Percentiles rank a stretch among this genome's conserved stretches.
These are phyloP conservation scores for Suillus bovinus DNA, from an alignment of 768 basidiomycete species.

Conservation along the genomic window DNA sequence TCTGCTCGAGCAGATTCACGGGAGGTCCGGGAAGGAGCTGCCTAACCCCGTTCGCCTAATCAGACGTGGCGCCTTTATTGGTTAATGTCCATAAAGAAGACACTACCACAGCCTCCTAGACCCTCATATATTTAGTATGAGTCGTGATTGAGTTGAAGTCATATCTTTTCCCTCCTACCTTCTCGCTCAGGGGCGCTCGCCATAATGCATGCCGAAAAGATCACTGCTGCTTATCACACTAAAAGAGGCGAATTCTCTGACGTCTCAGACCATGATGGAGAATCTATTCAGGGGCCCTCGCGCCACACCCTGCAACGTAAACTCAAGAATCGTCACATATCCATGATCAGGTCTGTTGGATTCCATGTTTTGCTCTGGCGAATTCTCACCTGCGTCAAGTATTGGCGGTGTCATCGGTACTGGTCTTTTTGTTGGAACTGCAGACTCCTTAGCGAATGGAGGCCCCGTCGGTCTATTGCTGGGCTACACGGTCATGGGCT, in stretches of 20 bases:
- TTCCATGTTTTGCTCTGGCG: background rate
- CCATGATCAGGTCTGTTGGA: conserved; percentile 68
- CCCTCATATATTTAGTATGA: background rate
- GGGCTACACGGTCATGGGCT: conserved; percentile 65
- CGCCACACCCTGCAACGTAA: conserved; percentile 48
- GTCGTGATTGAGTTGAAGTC: background rate
- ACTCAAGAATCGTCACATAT: conserved; percentile 75
- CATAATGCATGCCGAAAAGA: conserved; percentile 26
- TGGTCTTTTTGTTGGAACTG: conserved; percentile 75
- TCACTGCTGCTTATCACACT: background rate
- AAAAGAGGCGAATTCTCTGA: conserved; percentile 13
- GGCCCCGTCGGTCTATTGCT: conserved; percentile 77
- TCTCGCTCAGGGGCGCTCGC: background rate
- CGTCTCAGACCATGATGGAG: conserved; percentile 21
- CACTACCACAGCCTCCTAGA: background rate
- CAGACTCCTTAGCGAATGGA: conserved; percentile 47
- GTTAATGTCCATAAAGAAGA: no score
- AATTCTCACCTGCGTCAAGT: conserved; percentile 32
- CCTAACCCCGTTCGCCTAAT: background rate
- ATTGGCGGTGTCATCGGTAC: conserved; percentile 60
- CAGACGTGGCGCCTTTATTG: background rate
- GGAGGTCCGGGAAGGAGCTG: background rate
- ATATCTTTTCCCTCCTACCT: background rate
- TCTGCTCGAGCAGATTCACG: background rate
- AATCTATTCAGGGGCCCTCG: conserved; percentile 9